Conservation (phyloP, 352 stramenopile genomes). For the Thalassiosira hispida region DNA sequence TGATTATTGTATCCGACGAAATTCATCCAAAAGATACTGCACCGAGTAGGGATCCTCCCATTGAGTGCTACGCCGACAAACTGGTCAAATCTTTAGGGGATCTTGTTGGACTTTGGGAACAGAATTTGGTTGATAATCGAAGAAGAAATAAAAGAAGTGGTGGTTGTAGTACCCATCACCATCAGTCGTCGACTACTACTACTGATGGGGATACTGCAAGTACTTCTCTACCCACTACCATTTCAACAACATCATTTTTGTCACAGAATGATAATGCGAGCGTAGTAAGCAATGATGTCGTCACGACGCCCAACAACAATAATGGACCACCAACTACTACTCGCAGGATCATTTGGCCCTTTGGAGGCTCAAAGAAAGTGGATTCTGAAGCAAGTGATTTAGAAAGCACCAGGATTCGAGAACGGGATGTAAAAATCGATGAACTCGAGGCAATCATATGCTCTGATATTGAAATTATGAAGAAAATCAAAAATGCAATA, state of each 20-base stretch:
- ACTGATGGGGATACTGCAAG: background rate
- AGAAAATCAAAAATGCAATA: background rate
- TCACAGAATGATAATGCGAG: background rate
- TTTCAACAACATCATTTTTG: background rate
- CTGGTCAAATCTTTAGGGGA: too few relatives aligned
- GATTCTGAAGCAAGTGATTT: background rate
- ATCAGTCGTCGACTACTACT: too few relatives aligned
- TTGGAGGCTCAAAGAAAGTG: background rate
- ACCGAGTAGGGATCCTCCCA: too few relatives aligned
- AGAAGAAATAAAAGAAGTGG: too few relatives aligned
- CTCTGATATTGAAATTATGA: background rate
- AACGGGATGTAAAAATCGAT: background rate
- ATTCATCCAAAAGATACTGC: too few relatives aligned
- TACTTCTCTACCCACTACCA: background rate
- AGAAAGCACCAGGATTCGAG: background rate
- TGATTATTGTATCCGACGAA: too few relatives aligned
- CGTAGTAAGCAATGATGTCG: background rate
- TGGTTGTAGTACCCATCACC: too few relatives aligned
- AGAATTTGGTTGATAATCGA: too few relatives aligned
- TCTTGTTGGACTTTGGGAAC: too few relatives aligned
- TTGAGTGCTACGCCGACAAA: too few relatives aligned
- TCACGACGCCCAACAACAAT: too few relatives aligned
- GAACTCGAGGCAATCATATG: background rate
- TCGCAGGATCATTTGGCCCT: background rate
- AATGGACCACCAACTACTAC: background rate